phyloP scores from a whole-genome alignment of 2,329 filamentous ascomycete genomes.

The Dactylonectria estremocensis region DNA sequence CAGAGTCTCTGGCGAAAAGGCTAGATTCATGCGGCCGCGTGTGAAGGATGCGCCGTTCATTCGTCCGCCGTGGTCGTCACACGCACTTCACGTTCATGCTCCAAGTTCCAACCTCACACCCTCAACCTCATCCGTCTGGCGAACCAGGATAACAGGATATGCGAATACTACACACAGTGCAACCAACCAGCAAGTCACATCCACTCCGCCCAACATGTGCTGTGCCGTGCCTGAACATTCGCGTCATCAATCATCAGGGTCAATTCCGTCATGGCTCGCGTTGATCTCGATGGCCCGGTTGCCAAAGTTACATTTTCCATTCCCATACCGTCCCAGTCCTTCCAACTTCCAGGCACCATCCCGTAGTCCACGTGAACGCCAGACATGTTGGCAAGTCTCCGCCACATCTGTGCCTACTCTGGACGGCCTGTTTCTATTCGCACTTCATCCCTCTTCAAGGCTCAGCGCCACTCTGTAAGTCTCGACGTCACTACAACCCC shows the following conservation, averaged over 20 bases:
- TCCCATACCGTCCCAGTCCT: neutral
- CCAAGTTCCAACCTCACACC: neutral
- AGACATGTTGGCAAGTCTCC: neutral
- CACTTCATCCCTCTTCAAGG: slow-evolving; percentile 6
- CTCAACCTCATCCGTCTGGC: neutral
- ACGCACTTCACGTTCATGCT: slow-evolving; percentile 6
- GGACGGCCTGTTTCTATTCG: slow-evolving; percentile 17
- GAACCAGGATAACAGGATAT: neutral
- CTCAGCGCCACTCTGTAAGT: neutral
- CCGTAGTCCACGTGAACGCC: neutral
- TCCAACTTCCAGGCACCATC: neutral
- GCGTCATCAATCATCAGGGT: neutral
- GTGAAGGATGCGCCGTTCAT: neutral
- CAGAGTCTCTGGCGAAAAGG: neutral
- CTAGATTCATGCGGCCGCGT: neutral
- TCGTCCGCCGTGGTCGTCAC: neutral
- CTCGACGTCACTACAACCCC: slow-evolving; percentile 24
- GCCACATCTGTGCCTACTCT: neutral
- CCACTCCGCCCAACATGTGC: neutral
- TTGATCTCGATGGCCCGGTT: neutral
- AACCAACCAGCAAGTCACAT: slow-evolving; percentile 5
- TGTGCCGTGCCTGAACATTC: slow-evolving; percentile 9
- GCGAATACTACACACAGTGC: neutral
- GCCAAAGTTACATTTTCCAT: neutral
- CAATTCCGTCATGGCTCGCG: slow-evolving; percentile 15